Conservation (phyloP, 495 filamentous ascomycete genomes). For the Massariosphaeria phaeospora region DNA sequence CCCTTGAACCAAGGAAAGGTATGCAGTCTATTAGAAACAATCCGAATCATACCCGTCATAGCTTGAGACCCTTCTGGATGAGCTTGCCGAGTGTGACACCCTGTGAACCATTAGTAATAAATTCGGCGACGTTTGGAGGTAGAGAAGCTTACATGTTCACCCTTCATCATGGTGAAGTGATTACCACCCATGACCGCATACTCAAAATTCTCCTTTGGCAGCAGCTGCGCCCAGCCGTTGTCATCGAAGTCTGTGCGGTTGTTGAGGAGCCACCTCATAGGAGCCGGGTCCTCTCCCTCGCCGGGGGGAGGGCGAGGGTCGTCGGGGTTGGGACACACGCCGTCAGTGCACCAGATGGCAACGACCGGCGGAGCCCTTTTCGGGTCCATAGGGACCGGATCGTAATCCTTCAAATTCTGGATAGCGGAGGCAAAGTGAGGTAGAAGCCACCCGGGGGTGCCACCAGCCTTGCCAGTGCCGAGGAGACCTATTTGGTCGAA, state of each 20-base stretch:
- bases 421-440: conserved; percentile 80
- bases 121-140: neutral
- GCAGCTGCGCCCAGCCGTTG: conserved; percentile 73
- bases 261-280: conserved; percentile 73
- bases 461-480: conserved; percentile 57
- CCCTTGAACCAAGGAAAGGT: conserved; percentile 21
- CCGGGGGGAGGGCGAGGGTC: conserved; percentile 54
- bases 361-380: conserved; percentile 58
- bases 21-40: conserved; percentile 14
- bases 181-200: conserved; percentile 61
- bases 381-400: conserved; percentile 50
- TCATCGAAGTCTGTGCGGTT: conserved; percentile 73
- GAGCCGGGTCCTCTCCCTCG: conserved; percentile 57
- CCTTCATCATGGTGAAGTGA: conserved; percentile 70
- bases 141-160: conserved; percentile 46
- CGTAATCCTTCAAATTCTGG: conserved; percentile 67
- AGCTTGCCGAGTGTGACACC: conserved; percentile 36
- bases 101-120: conserved; percentile 26
- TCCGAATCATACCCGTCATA: conserved; percentile 9
- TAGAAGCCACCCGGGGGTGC: conserved; percentile 73
- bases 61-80: conserved; percentile 31
- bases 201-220: conserved; percentile 59
- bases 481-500: conserved; percentile 77
- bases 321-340: conserved; percentile 64
- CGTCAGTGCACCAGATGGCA: conserved; percentile 75